Evolutionary conservation across 148 eudicot genomes (phyloP), one percentile per base, ranked within the genome.

Genomic region (Talinum fruticosum): DNA sequence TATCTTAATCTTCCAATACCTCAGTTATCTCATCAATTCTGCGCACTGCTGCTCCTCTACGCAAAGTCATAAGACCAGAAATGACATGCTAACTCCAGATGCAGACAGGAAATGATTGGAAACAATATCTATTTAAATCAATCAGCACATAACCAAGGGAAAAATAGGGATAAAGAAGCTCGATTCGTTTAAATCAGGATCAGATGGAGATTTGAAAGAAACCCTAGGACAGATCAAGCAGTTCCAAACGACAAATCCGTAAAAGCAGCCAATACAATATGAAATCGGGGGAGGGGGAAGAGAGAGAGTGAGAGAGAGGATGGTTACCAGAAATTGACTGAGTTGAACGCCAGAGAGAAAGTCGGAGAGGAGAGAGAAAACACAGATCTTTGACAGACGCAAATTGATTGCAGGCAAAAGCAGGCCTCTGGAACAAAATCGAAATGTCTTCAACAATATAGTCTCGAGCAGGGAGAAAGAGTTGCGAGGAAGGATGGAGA

Each of bases 261-360:
- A 0, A 75, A 41, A 64, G 32, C n/a, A 8, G 53, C 32, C 6
- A 2, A 26, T 10, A 45, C 1, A 30, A 76, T 66, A 10, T 10
- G 13, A 23, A 30, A 2, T 2, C 35, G 37, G 23, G 45, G 29
- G n/a, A 8, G 4, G 32, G 8, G 8, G 1, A n/a, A n/a, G n/a
- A n/a, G n/a, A 10, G 21, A 6, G 14, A 37, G 53, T 62, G 28
- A 5, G 28, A 65, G 71, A 66, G 26, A 35, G 26, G 21, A 28
- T 33, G 53, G 8, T n/a, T 77, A 77, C 79, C 79, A n/a, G 65
- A 51, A 68, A 5, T 51, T 76, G 72, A 76, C 64, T 77, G 73
- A 69, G 65, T 68, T 15, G 53, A 24, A 33, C 33, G 10, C 57
- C 51, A 73, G 49, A 51, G 51, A 51, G 15, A 15, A 26, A 76